phyloP scores from a whole-genome alignment of 139 green algal species.

The Chlamydomonas sp. region DNA sequence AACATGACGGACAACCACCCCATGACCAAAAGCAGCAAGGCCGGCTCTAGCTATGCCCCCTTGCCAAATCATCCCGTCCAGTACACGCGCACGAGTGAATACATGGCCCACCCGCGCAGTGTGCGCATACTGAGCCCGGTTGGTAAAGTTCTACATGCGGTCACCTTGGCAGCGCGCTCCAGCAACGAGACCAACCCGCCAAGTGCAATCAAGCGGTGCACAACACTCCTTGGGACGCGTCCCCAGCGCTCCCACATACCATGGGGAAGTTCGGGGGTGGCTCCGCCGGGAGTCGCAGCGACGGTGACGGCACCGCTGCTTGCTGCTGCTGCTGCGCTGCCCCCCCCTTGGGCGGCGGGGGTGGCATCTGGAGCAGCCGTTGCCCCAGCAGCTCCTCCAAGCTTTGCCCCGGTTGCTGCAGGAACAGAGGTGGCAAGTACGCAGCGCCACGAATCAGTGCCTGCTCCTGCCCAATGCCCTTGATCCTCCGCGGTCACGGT shows the following conservation, averaged over 20 bases:
- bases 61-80: too few relatives aligned
- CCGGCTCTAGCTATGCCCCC: too few relatives aligned
- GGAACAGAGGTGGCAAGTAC: not conserved
- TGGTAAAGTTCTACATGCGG: too few relatives aligned
- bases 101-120: not conserved
- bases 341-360: constrained; percentile 52
- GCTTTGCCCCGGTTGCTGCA: constrained; percentile 29
- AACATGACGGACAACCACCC: too few relatives aligned
- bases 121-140: too few relatives aligned
- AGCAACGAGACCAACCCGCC: too few relatives aligned
- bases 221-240: too few relatives aligned
- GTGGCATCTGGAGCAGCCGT: constrained; percentile 81
- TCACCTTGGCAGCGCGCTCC: too few relatives aligned
- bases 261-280: constrained; percentile 5
- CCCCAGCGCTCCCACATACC: not conserved
- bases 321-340: constrained; percentile 10
- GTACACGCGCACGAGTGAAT: not conserved
- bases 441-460: not conserved
- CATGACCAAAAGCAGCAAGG: too few relatives aligned
- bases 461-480: too few relatives aligned
- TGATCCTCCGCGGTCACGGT: not conserved
- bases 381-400: constrained; percentile 84
- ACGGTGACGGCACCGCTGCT: not conserved
- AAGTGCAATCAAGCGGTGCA: too few relatives aligned
- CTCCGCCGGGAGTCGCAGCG: constrained; percentile 40